Base-by-base conservation (phyloP, 2,329 filamentous ascomycete genomes). In the Alternaria conjuncta region DNA sequence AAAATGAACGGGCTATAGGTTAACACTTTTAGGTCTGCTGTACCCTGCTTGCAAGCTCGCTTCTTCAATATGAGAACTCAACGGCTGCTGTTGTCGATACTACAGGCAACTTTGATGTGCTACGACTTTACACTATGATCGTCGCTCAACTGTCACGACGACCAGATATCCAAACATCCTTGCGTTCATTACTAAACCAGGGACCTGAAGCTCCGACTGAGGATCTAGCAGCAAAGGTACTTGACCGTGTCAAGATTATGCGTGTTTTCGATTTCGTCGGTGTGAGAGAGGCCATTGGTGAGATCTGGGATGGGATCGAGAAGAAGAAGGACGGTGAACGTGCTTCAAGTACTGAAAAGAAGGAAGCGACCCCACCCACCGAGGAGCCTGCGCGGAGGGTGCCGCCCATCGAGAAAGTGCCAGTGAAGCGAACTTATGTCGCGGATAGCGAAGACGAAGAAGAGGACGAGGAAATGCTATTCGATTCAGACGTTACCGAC, bases 261-360 rank as follows among this genome's bases (percentile, higher is more conserved):
- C 79, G 84, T 5, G 82, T 84, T 1, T 86, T 86, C 66, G 84
- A 86, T 66, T 79, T 83, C 43, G 77, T 81, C 9, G 85, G 85
- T 0, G 66, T 86, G 25, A 73, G 77, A 10, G 84, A 86, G 65
- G 82, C 81, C 10, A 63, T 86, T 4, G 70, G 68, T 0, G 84
- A 86, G 69, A 64, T 86, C 36, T 70, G 78, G 26, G 79, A 80
- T n/a, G 74, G 57, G 2, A 60, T 83, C 6, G 74, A 78, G 50
- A 64, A 30, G 60, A 8, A 36, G 30, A 21, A 32, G 5, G 10
- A 30, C 20, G 43, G 2, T 23, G 32, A 23, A 18, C 13, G 8
- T 36, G 6, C 9, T 26, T 7, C 15, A 30, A 18, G 78, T 73
- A 41, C 79, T 56, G 75, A 71, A 20, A 69, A 68, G 47, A 64